These are phyloP conservation scores for Rhodamnia rubescens DNA, from an alignment of 345 rosid species.

Conservation along the genomic window DNA sequence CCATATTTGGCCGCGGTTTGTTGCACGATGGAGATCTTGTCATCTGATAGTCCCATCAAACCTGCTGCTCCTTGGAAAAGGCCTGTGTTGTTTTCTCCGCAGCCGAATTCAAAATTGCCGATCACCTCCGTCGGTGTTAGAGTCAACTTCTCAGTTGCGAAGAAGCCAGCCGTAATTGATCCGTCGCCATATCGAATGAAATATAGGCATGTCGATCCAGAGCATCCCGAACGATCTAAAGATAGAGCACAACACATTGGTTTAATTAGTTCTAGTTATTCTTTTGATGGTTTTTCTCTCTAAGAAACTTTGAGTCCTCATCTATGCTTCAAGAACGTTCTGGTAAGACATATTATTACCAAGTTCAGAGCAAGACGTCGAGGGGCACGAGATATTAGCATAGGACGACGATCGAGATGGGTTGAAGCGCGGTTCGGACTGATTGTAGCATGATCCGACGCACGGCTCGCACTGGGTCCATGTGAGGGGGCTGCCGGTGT, in stretches of 20 bases:
- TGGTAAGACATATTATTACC: neutral
- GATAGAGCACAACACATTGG: neutral
- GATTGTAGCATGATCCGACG: constrained; percentile 1
- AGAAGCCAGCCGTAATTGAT: neutral
- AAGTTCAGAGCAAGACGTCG: neutral
- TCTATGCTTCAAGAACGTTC: neutral
- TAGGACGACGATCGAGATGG: constrained; percentile 9
- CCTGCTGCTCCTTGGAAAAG: neutral
- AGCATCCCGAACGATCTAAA: constrained; percentile 1
- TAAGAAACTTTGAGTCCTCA: neutral
- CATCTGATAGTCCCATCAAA: neutral
- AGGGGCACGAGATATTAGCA: constrained; percentile 1
- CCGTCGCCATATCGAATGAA: constrained; percentile 4
- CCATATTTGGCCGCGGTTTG: constrained; percentile 12
- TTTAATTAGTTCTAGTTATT: neutral
- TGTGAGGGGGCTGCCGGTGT: constrained; percentile 15
- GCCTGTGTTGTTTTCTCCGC: constrained; percentile 13
- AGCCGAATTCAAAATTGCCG: constrained; percentile 12
- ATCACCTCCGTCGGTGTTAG: neutral
- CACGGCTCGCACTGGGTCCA: constrained; percentile 30
- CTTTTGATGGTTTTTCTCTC: neutral
- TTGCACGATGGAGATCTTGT: constrained; percentile 1
- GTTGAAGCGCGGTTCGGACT: constrained; percentile 5
- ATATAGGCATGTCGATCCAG: constrained; percentile 6
- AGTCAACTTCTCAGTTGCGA: constrained; percentile 1